Evolutionary conservation across 139 green algal species (phyloP).

Genomic region (Ettlia oleoabundans): DNA sequence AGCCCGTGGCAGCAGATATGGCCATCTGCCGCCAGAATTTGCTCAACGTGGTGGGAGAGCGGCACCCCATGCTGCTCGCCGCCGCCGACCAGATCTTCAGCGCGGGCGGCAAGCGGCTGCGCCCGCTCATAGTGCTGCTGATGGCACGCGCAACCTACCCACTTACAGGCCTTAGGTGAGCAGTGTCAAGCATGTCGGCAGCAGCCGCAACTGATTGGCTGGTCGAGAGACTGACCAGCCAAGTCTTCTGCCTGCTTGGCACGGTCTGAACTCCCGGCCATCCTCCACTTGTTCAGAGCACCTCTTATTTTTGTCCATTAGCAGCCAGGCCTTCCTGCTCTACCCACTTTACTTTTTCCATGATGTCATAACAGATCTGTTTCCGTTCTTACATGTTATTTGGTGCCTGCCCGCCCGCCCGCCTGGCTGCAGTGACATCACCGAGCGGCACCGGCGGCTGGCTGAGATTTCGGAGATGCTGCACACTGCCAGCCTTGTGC

Average conservation of each 20-base stretch:
- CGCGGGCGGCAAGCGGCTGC: slow-evolving; percentile 93
- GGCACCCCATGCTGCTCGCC: slow-evolving; percentile 94
- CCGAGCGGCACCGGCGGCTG: slow-evolving; percentile 84
- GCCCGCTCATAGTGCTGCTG: slow-evolving; percentile 92
- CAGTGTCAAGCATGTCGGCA: background rate
- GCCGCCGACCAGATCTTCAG: slow-evolving; percentile 98
- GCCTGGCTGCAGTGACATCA: slow-evolving; percentile 82
- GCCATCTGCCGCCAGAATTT: slow-evolving; percentile 85
- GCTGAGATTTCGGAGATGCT: slow-evolving; percentile 99
- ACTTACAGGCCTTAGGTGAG: slow-evolving; percentile 65
- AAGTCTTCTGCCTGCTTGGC: background rate
- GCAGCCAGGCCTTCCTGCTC: too few species aligned
- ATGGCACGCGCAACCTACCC: slow-evolving; percentile 82
- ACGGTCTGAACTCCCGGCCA: too few species aligned
- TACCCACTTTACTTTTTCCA: too few species aligned
- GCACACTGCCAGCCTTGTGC: slow-evolving; percentile 97
- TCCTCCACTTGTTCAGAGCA: too few species aligned
- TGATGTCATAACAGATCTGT: too few species aligned
- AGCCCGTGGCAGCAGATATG: slow-evolving; percentile 83
- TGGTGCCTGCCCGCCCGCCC: background rate
- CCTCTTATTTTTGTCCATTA: too few species aligned
- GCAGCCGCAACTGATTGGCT: background rate
- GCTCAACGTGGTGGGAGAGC: slow-evolving; percentile 86
- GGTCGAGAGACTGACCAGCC: background rate
- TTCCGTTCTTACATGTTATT: too few species aligned